A percentile compares a stretch with the other conserved stretches of the same genome.
Conservation (phyloP, 2,329 filamentous ascomycete species). For the Colletotrichum tofieldiae region DNA sequence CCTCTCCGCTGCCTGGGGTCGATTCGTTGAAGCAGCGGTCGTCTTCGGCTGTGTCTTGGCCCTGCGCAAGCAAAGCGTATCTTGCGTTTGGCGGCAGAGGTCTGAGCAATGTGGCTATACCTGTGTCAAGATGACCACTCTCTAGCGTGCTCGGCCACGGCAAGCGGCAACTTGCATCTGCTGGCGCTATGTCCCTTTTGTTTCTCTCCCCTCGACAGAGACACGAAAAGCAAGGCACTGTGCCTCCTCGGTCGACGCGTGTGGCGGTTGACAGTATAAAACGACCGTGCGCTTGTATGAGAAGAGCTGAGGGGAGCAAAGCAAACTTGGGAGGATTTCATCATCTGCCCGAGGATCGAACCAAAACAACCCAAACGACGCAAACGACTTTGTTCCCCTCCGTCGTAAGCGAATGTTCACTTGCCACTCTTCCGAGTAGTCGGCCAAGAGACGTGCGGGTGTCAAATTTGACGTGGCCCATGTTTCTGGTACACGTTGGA, state of each 20-base stretch:
- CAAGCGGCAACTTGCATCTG: conserved; percentile 26
- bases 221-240: conserved; percentile 14
- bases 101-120: conserved; percentile 40
- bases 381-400: conserved; percentile 13
- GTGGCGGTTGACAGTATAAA: conserved; percentile 22
- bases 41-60: conserved; percentile 39
- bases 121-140: conserved; percentile 20
- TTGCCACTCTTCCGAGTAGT: conserved; percentile 25
- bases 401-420: background rate
- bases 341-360: conserved; percentile 40
- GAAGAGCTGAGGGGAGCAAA: background rate
- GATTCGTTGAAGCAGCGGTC: conserved; percentile 15
- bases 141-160: conserved; percentile 26
- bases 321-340: conserved; percentile 36
- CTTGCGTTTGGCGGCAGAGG: conserved; percentile 39
- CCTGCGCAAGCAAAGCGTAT: conserved; percentile 41
- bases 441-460: conserved; percentile 26
- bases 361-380: conserved; percentile 19
- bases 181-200: conserved; percentile 27
- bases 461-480: conserved; percentile 35
- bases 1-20: background rate
- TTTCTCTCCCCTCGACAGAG: conserved; percentile 1
- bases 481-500: conserved; percentile 15
- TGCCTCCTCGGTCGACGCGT: conserved; percentile 20
- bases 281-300: conserved; percentile 39